Evolutionary conservation across 257 asterid species (phyloP).

Genomic region (Forsythia viridissima): DNA sequence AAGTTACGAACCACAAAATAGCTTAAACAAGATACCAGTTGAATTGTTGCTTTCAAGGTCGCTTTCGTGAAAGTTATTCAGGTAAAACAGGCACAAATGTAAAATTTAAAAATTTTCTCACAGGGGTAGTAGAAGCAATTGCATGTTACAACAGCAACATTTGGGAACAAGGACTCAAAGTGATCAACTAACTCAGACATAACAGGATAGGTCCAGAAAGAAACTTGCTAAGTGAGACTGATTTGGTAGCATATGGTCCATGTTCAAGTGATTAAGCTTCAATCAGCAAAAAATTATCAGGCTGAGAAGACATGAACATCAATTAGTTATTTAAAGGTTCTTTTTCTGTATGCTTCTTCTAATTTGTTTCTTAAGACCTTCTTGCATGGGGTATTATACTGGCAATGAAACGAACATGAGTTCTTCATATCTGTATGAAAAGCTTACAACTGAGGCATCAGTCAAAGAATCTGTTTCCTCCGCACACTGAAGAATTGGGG

Average conservation of each 20-base stretch:
- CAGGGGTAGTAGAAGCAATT: background rate
- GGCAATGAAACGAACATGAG: background rate
- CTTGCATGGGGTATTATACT: conserved; percentile 3
- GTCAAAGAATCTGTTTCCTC: conserved; percentile 6
- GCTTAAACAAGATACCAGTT: no score
- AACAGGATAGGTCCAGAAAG: background rate
- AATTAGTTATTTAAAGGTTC: background rate
- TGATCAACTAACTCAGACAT: background rate
- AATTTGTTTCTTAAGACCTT: conserved; percentile 6
- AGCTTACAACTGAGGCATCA: background rate
- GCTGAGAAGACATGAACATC: conserved; percentile 3
- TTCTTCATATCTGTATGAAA: background rate
- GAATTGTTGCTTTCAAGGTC: no score
- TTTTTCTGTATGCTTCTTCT: conserved; percentile 1
- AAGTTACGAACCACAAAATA: no score
- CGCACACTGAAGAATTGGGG: background rate
- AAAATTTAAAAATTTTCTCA: no score
- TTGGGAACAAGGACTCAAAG: background rate
- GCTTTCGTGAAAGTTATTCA: no score
- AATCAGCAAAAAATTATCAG: background rate
- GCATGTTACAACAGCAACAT: background rate
- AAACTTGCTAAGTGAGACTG: background rate
- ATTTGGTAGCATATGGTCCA: background rate
- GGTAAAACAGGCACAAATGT: no score
- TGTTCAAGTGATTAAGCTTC: background rate